phyloP scores from a whole-genome alignment of 2,329 filamentous ascomycete species.

The Beauveria scarabaeidicola region DNA sequence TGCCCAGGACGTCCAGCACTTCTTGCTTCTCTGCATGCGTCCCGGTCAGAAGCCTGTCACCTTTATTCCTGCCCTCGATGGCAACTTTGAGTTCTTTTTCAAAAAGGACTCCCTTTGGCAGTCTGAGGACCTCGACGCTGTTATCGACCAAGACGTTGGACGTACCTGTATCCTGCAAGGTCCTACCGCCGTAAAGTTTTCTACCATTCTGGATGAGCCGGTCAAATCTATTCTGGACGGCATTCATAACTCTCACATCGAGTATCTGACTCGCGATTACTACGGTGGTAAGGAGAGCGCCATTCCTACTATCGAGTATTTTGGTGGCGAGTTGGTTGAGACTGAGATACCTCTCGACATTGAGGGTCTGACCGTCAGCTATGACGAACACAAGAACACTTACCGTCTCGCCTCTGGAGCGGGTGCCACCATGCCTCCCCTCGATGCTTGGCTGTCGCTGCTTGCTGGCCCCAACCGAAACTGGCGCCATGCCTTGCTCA shows the following conservation, averaged over 20 bases:
- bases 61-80: constrained; percentile 90
- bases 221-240: constrained; percentile 90
- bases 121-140: constrained; percentile 92
- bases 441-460: constrained; percentile 79
- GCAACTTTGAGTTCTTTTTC: constrained; percentile 98
- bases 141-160: constrained; percentile 91
- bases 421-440: constrained; percentile 63
- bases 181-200: constrained; percentile 85
- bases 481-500: constrained; percentile 92
- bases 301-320: constrained; percentile 87
- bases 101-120: constrained; percentile 99
- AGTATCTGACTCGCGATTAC: constrained; percentile 66
- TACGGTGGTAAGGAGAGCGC: constrained; percentile 65
- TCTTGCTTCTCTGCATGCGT: constrained; percentile 84
- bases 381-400: constrained; percentile 68
- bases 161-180: constrained; percentile 95
- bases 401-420: constrained; percentile 76
- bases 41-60: constrained; percentile 93
- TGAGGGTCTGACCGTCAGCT: constrained; percentile 76
- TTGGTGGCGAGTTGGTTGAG: constrained; percentile 78
- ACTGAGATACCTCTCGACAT: constrained; percentile 64
- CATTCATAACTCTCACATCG: constrained; percentile 83
- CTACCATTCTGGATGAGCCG: constrained; percentile 82
- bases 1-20: constrained; percentile 96
- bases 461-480: constrained; percentile 79